A percentile compares a stretch with the other conserved stretches of the same genome.
Conservation (phyloP, 2,329 filamentous ascomycete genomes). For the Thelonectria blattea region DNA sequence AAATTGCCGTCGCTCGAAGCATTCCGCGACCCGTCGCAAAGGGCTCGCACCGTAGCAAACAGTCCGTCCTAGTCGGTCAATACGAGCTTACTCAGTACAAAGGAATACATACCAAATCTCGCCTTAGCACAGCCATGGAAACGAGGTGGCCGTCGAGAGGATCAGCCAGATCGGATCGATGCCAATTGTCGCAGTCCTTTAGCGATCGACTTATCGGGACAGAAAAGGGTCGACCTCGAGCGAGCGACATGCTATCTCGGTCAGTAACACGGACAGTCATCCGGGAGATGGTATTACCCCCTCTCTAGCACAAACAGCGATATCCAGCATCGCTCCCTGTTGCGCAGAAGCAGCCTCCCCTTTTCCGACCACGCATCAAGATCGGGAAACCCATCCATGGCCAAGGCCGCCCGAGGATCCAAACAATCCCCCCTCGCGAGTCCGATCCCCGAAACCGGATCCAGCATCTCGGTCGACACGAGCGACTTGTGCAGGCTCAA, state of each 20-base stretch:
- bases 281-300: too few relatives aligned
- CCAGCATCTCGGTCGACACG: constrained; percentile 57
- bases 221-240: constrained; percentile 71
- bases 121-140: constrained; percentile 72
- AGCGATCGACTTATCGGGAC: constrained; percentile 71
- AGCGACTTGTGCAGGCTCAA: constrained; percentile 74
- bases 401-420: constrained; percentile 68
- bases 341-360: constrained; percentile 66
- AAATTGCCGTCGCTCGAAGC: constrained; percentile 56
- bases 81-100: constrained; percentile 7
- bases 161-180: constrained; percentile 67
- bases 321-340: constrained; percentile 73
- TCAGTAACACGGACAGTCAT: too few relatives aligned
- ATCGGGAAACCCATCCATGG: constrained; percentile 71
- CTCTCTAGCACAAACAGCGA: constrained; percentile 75
- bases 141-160: constrained; percentile 73
- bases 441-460: constrained; percentile 50
- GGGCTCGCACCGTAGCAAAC: constrained; percentile 61
- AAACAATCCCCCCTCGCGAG: constrained; percentile 72
- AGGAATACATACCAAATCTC: constrained; percentile 61
- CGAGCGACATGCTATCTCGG: constrained; percentile 64
- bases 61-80: constrained; percentile 53
- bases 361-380: constrained; percentile 65
- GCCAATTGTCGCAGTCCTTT: constrained; percentile 73
- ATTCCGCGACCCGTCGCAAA: constrained; percentile 64